phyloP scores from a whole-genome alignment of 257 asterid species.

The Echium plantagineum region DNA sequence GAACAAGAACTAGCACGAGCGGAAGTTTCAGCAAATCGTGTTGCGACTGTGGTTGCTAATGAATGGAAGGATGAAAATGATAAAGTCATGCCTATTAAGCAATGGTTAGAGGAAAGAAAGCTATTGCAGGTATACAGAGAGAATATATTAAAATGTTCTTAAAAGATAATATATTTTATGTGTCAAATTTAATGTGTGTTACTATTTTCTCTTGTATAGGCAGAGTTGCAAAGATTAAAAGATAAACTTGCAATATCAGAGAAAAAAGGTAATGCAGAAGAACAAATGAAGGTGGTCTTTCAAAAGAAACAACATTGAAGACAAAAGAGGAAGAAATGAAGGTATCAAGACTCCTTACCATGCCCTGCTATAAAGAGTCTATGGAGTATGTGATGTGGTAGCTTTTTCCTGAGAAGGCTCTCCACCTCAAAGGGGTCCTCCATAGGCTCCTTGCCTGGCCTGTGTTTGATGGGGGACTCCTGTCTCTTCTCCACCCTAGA shows the following conservation, averaged over 20 bases:
- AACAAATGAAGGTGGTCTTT: conserved; percentile 63
- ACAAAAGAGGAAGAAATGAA: conserved; percentile 70
- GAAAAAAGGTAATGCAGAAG: conserved; percentile 72
- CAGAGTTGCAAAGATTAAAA: conserved; percentile 62
- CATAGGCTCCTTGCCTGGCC: no score
- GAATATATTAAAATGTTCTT: not conserved
- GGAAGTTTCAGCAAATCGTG: conserved; percentile 73
- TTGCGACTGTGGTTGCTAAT: conserved; percentile 72
- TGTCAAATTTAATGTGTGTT: not conserved
- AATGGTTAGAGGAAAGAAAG: conserved; percentile 92
- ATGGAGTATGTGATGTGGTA: no score
- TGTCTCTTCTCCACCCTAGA: no score
- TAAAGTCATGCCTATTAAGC: conserved; percentile 89
- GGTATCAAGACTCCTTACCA: conserved; percentile 26
- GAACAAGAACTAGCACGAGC: conserved; percentile 81
- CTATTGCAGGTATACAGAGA: conserved; percentile 41
- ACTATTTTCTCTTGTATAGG: conserved; percentile 27
- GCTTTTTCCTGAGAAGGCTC: no score
- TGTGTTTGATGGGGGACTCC: no score
- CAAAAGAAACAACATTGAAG: conserved; percentile 35
- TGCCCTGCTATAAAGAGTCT: no score
- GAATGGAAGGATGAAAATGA: conserved; percentile 93
- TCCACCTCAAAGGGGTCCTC: no score
- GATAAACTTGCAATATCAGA: conserved; percentile 67
- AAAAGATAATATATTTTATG: no score